Evolutionary conservation across 2,329 filamentous ascomycete genomes (phyloP).

Genomic region (Verticillium albo-atrum): DNA sequence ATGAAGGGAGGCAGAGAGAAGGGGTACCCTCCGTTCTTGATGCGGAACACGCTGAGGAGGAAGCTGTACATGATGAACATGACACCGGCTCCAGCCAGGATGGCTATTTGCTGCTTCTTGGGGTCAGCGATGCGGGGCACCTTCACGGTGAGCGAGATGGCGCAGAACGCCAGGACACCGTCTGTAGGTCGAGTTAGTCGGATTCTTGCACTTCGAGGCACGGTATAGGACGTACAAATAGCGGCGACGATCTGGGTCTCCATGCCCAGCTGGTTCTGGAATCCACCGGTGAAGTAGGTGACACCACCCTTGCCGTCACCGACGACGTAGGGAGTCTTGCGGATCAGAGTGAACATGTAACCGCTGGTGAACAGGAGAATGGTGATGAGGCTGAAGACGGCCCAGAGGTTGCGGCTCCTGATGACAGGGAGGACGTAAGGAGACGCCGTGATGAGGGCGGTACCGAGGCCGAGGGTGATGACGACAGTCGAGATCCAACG

Average conservation of each 20-base stretch:
- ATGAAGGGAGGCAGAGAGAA: conserved; percentile 91
- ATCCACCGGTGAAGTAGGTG: conserved; percentile 84
- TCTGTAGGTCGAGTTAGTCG: conserved; percentile 44
- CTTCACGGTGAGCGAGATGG: conserved; percentile 87
- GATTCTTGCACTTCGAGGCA: neutral
- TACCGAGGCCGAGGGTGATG: conserved; percentile 64
- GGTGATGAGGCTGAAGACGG: conserved; percentile 78
- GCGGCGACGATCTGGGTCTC: conserved; percentile 95
- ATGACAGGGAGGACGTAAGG: conserved; percentile 78
- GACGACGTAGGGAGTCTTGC: conserved; percentile 88
- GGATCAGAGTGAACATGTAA: conserved; percentile 99
- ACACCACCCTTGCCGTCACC: conserved; percentile 82
- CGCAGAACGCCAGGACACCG: conserved; percentile 79
- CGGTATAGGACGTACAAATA: conserved; percentile 65
- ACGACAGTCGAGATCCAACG: conserved; percentile 66
- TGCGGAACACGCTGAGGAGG: conserved; percentile 85
- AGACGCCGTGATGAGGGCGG: conserved; percentile 64
- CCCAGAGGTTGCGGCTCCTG: conserved; percentile 92
- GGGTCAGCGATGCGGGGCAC: conserved; percentile 81
- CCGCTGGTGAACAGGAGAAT: conserved; percentile 93
- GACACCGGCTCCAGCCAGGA: conserved; percentile 73
- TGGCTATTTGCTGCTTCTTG: conserved; percentile 73
- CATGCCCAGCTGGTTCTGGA: conserved; percentile 89
- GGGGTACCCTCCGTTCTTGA: conserved; percentile 93
- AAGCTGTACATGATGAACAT: conserved; percentile 88